phyloP scores from a whole-genome alignment of 2,329 filamentous ascomycete genomes.

The Pezicula carpinea region DNA sequence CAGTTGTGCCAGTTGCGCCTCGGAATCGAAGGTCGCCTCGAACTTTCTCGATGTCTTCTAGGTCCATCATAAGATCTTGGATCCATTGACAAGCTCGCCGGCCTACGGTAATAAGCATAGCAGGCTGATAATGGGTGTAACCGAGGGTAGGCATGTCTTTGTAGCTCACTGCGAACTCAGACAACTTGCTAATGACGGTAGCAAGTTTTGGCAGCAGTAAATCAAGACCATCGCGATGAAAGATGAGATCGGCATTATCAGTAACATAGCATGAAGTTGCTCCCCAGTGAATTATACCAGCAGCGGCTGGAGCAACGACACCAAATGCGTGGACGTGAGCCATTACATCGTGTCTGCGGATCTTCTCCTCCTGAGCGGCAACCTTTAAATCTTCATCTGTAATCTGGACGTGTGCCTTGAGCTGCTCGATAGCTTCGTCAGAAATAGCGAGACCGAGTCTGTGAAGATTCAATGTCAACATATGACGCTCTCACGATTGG shows the following conservation, averaged over 20 bases:
- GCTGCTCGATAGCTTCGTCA: slow-evolving; percentile 67
- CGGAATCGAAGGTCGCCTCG: slow-evolving; percentile 69
- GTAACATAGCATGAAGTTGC: slow-evolving; percentile 37
- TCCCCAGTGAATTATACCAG: slow-evolving; percentile 77
- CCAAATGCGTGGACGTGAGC: slow-evolving; percentile 71
- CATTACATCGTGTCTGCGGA: slow-evolving; percentile 60
- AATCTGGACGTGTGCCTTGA: slow-evolving; percentile 65
- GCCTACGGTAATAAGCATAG: slow-evolving; percentile 33
- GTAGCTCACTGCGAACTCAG: slow-evolving; percentile 66
- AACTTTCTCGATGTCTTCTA: slow-evolving; percentile 67
- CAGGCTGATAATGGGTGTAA: slow-evolving; percentile 70
- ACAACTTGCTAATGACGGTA: slow-evolving; percentile 71
- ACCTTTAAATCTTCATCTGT: slow-evolving; percentile 73
- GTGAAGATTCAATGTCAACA: too few relatives aligned
- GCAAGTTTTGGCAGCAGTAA: slow-evolving; percentile 75
- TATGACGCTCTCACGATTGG: too few relatives aligned
- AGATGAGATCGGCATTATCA: slow-evolving; percentile 73
- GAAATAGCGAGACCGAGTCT: slow-evolving; percentile 74
- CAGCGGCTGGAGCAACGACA: slow-evolving; percentile 66
- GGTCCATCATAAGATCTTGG: slow-evolving; percentile 71
- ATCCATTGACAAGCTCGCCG: slow-evolving; percentile 30
- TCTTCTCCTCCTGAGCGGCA: slow-evolving; percentile 71
- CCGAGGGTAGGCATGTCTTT: slow-evolving; percentile 69
- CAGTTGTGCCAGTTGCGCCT: slow-evolving; percentile 59
- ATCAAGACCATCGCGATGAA: slow-evolving; percentile 68